Evolutionary conservation across 2,329 filamentous ascomycete genomes (phyloP).

Genomic region (Tolypocladium paradoxum): DNA sequence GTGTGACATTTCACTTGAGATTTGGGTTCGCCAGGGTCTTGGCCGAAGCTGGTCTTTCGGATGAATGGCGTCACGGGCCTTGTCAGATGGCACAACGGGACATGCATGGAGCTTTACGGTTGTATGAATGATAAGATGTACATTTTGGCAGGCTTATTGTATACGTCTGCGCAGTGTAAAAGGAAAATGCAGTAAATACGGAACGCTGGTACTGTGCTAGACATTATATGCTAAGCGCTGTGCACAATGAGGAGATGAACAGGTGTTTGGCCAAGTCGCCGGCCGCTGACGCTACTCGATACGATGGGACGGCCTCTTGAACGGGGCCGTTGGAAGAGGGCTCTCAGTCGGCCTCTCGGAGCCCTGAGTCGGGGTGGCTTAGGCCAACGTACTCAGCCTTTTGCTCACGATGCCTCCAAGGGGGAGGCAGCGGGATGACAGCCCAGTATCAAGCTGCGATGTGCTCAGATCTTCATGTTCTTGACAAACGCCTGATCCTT

Average conservation of each 20-base stretch:
- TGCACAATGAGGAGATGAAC: not conserved
- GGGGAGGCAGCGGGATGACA: not conserved
- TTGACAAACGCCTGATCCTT: conserved; percentile 21
- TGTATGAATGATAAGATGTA: not conserved
- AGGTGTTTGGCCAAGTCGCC: not conserved
- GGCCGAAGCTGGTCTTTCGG: not conserved
- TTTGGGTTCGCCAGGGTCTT: not conserved
- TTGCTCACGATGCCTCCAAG: too few species aligned
- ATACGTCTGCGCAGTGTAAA: not conserved
- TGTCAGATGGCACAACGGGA: not conserved
- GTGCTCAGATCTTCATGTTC: conserved; percentile 2
- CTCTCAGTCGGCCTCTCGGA: not conserved
- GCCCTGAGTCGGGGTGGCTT: too few species aligned
- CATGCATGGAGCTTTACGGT: not conserved
- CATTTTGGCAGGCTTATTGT: not conserved
- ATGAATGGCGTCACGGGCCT: not conserved
- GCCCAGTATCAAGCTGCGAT: not conserved
- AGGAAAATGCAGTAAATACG: not conserved
- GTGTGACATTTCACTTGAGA: not conserved
- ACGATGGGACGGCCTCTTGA: not conserved
- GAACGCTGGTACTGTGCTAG: not conserved
- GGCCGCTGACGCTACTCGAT: not conserved
- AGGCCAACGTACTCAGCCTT: too few species aligned
- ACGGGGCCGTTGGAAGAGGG: not conserved
- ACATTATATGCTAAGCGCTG: not conserved